Evolutionary conservation across 2,329 filamentous ascomycete genomes (phyloP).

Genomic region (Ophioceras dolichostomum): DNA sequence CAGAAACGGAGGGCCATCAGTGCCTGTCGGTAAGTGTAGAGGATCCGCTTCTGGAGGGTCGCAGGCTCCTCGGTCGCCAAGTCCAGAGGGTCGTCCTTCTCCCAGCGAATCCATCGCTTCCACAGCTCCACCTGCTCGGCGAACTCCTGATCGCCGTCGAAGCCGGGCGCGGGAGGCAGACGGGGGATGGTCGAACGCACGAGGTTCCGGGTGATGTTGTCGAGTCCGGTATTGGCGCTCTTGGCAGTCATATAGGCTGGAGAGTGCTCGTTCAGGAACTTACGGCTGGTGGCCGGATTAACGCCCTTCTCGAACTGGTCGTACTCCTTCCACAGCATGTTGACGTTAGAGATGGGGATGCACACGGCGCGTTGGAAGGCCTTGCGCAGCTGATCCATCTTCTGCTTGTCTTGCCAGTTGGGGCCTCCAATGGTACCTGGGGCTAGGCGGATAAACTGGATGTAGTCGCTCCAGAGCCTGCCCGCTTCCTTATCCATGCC

Average conservation of each 20-base stretch:
- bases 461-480: slow-evolving; percentile 85
- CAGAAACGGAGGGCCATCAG: slow-evolving; percentile 89
- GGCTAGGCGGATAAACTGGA: slow-evolving; percentile 81
- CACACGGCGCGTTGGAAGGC: slow-evolving; percentile 84
- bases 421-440: slow-evolving; percentile 77
- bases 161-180: slow-evolving; percentile 73
- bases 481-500: slow-evolving; percentile 87
- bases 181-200: slow-evolving; percentile 67
- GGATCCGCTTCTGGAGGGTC: slow-evolving; percentile 62
- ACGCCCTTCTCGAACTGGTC: slow-evolving; percentile 90
- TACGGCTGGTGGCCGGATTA: slow-evolving; percentile 88
- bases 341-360: slow-evolving; percentile 73
- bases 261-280: slow-evolving; percentile 87
- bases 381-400: slow-evolving; percentile 88
- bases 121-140: slow-evolving; percentile 74
- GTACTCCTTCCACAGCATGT: slow-evolving; percentile 91
- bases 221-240: slow-evolving; percentile 78
- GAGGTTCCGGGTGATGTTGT: slow-evolving; percentile 71
- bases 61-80: slow-evolving; percentile 69
- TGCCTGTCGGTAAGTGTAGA: slow-evolving; percentile 90
- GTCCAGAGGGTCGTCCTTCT: slow-evolving; percentile 84
- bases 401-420: slow-evolving; percentile 94
- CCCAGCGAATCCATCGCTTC: slow-evolving; percentile 92
- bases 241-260: slow-evolving; percentile 93
- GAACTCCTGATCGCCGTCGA: slow-evolving; percentile 78